Evolutionary conservation across 306 rosid species (phyloP), one percentile per base, ranked within the genome.

Genomic region (Macrotyloma uniflorum): DNA sequence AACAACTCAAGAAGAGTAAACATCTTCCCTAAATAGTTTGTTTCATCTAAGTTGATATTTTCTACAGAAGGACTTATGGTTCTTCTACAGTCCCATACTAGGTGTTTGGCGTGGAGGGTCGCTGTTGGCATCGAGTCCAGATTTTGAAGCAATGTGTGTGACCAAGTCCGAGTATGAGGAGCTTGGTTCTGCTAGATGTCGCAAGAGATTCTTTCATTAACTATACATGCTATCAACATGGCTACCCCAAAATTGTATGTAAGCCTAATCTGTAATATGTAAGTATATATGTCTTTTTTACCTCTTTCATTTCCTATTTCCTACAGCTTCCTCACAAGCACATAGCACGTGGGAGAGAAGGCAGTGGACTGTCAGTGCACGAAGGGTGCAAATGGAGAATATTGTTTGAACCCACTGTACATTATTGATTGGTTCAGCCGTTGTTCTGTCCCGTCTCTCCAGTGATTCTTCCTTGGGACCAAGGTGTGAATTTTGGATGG

Each of bases 61-160:
- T 80, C 68, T 24, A 22, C 18, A 22, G 7, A 63, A 12, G 53
- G 67, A 75, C 16, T 45, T 51, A 46, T 46, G 8, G 5, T 85
- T 77, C 82, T 73, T 83, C 57, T 80, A 43, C 84, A 95, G 98
- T 82, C 97, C 97, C 50, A 68, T 95, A 35, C 78, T 88, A 62
- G 93, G 98, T 62, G 97, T 93, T 72, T 95, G 97, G 98, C 90
- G 97, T 62, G 98, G 98, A 49, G 98, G 98, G 26, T 95, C 98
- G 0, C 82, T 92, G 38, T 85, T 95, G 68, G 98, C 96, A 6
- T 95, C 98, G 0, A 95, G 98, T 86, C 97, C 97, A 5, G 94
- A 93, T 84, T 95, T 89, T 67, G 97, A 92, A 79, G 85, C 93
- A 36, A 89, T 92, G 98, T 92, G 98, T 53, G 98, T 95, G 68